Conservation (phyloP, 2,329 filamentous ascomycete genomes). For the Daldinia sp. region DNA sequence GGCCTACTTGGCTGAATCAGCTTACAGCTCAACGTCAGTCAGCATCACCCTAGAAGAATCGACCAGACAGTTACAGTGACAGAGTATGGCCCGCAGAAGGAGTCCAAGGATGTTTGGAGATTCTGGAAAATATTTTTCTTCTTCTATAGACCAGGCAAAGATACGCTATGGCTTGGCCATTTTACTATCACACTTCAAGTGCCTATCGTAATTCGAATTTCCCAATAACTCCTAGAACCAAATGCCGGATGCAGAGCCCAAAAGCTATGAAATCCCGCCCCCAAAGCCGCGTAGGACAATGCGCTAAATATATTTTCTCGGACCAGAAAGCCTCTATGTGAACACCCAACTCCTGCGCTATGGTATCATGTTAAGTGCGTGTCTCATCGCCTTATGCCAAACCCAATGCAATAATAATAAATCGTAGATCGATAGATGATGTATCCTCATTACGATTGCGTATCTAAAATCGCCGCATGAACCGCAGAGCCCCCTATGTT, state of each 20-base stretch:
- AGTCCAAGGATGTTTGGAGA: neutral
- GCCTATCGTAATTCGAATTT: neutral
- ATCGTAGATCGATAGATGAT: constrained; percentile 16
- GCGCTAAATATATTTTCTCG: constrained; percentile 15
- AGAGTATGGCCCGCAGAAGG: neutral
- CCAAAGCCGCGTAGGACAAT: constrained; percentile 10
- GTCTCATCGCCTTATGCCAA: constrained; percentile 16
- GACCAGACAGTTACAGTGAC: constrained; percentile 1
- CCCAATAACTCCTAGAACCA: constrained; percentile 18
- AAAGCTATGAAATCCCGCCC: constrained; percentile 6
- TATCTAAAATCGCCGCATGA: constrained; percentile 54
- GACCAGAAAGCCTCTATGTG: constrained; percentile 5
- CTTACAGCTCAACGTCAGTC: constrained; percentile 26
- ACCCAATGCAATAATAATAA: constrained; percentile 23
- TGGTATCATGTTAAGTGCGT: constrained; percentile 36
- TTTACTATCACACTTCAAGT: neutral
- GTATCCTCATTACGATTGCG: neutral
- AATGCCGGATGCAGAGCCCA: constrained; percentile 7
- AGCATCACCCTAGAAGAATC: constrained; percentile 3
- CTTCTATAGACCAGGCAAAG: neutral
- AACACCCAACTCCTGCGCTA: constrained; percentile 39
- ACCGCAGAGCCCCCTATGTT: constrained; percentile 52
- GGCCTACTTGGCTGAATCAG: constrained; percentile 27
- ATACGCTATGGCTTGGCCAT: constrained; percentile 2
- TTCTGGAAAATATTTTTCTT: constrained; percentile 1